phyloP scores from a whole-genome alignment of 2,329 filamentous ascomycete genomes.

The Fusarium fracticaudum region DNA sequence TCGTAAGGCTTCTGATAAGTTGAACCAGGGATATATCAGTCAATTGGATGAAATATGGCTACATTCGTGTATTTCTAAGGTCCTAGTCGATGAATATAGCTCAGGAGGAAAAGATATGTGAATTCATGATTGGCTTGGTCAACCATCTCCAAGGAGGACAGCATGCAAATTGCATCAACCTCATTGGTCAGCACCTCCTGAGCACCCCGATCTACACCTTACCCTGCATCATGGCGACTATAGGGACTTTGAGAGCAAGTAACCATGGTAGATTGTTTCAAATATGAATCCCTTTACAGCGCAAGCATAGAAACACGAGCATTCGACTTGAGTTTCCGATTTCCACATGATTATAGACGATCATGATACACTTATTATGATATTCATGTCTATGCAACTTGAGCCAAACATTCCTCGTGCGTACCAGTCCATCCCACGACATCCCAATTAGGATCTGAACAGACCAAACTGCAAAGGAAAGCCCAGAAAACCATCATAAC shows the following conservation, averaged over 20 bases:
- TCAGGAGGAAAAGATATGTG: background rate
- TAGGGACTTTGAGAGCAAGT: background rate
- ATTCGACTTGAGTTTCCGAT: background rate
- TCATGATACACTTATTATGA: background rate
- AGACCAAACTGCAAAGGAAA: slow-evolving; percentile 13
- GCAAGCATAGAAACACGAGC: background rate
- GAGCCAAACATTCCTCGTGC: slow-evolving; percentile 8
- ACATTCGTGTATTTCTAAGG: background rate
- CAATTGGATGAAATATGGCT: background rate
- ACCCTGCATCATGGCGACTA: background rate
- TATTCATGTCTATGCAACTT: slow-evolving; percentile 13
- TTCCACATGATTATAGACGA: background rate
- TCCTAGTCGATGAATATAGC: background rate
- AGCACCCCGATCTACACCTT: background rate
- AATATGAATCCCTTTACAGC: background rate
- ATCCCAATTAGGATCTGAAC: background rate
- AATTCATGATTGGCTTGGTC: background rate
- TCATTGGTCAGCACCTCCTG: slow-evolving; percentile 22
- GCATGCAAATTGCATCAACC: slow-evolving; percentile 19
- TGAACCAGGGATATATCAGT: background rate
- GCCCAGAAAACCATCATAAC: slow-evolving; percentile 21
- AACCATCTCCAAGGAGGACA: slow-evolving; percentile 13
- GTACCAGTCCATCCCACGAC: background rate
- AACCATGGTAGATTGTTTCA: background rate
- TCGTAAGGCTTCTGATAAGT: background rate